phyloP scores from a whole-genome alignment of 441 rosid genomes.

The Erysimum pusillum region DNA sequence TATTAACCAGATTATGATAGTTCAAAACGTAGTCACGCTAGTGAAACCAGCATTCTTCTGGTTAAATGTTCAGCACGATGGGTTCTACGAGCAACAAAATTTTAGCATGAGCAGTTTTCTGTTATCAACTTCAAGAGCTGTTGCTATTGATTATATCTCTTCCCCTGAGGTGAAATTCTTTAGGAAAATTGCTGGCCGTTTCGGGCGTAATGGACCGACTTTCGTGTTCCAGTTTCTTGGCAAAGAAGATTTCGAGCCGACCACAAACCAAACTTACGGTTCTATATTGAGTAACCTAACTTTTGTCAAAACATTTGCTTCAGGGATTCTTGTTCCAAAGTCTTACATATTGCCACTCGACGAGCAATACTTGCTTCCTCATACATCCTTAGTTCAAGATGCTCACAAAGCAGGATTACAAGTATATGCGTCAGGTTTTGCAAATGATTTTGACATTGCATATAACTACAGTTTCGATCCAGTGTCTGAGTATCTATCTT shows the following conservation, averaged over 20 bases:
- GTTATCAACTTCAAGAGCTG: conserved; percentile 53
- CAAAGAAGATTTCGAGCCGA: conserved; percentile 53
- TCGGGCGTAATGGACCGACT: conserved; percentile 53
- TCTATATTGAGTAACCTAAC: conserved; percentile 64
- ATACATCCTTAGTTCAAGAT: conserved; percentile 68
- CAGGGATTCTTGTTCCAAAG: conserved; percentile 64
- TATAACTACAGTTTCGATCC: conserved; percentile 89
- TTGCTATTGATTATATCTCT: conserved; percentile 62
- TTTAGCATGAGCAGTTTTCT: conserved; percentile 67
- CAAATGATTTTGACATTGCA: conserved; percentile 71
- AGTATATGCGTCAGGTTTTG: conserved; percentile 82
- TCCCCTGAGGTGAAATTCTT: conserved; percentile 82
- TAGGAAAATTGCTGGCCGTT: conserved; percentile 51
- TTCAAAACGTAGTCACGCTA: conserved; percentile 47
- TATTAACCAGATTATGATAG: conserved; percentile 48
- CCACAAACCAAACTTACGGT: conserved; percentile 66
- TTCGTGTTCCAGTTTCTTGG: conserved; percentile 62
- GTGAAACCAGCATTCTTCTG: conserved; percentile 58
- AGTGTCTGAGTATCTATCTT: conserved; percentile 65
- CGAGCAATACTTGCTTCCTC: conserved; percentile 57
- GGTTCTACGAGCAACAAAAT: conserved; percentile 66
- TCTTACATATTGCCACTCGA: conserved; percentile 66
- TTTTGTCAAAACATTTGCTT: conserved; percentile 74
- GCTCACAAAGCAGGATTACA: conserved; percentile 87
- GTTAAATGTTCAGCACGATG: conserved; percentile 83